Base-by-base conservation (phyloP, 345 rosid species). In the Carallia brachiata region DNA sequence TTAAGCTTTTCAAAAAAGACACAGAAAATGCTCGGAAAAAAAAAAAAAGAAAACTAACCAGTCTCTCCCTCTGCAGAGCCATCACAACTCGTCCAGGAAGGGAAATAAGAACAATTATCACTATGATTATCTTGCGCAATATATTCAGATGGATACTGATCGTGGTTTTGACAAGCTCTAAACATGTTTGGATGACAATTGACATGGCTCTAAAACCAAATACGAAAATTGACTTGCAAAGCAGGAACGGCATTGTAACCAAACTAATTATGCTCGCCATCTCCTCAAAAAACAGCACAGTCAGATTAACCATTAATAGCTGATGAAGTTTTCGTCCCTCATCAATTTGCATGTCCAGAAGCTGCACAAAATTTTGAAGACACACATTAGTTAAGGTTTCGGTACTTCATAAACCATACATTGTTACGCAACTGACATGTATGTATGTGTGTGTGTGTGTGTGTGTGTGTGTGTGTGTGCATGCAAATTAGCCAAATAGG, bases 11-110 rank as follows among this genome's bases (percentile, higher is more conserved):
- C 23, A 23, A 23, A 23, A 23, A 23, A 23, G 23, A 23, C 23
- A 23, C 23, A 23, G 23, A 23, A 23, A 23, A 23, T 23, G 23
- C 23, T 23, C 23, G 23, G 23, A 23, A 23, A 23, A 23, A 23
- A 23, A 23, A 23, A 23, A 23, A 23, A 23, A 23, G 23, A 23
- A 52, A 48, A 85, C 90, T 31, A 71, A 91, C 98, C 98, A 81
- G 77, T 54, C 74, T 80, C 76, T 91, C 96, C 69, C 90, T 80
- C 44, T 77, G 85, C 62, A 91, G 64, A 16, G 87, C 88, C 50
- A 84, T 86, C 19, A 84, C 69, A 63, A 93, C 53, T 6, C 89
- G 87, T 13, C 73, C 8, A 3, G 96, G 97, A 69, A 87, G 85
- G 50, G 88, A 76, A 56, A 79, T 32, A 56, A 93, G 75, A 68